Conservation (phyloP, 169 alveolate species). For the Cryptosporidium xiaoi region DNA sequence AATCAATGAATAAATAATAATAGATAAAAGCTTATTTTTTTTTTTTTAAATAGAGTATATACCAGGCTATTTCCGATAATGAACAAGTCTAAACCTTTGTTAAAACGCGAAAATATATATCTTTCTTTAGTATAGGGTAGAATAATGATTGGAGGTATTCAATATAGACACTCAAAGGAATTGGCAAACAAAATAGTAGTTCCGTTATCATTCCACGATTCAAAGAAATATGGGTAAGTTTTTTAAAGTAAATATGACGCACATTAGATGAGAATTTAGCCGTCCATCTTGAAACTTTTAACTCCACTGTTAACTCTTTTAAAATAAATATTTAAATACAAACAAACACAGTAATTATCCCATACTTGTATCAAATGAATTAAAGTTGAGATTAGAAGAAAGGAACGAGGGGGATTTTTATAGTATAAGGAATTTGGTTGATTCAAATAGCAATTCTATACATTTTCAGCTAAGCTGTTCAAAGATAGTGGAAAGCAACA, state of each 20-base stretch:
- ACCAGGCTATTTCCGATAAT: too few species aligned
- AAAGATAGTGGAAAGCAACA: background rate
- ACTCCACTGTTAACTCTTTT: background rate
- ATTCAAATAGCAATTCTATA: slow-evolving; percentile 4
- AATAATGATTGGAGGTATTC: background rate
- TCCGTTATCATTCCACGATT: slow-evolving; percentile 66
- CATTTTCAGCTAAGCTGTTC: background rate
- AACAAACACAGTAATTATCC: too few species aligned
- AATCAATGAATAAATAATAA: too few species aligned
- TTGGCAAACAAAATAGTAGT: slow-evolving; percentile 9
- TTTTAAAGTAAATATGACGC: background rate
- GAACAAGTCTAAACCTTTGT: too few species aligned
- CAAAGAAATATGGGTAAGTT: slow-evolving; percentile 65
- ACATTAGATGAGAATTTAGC: background rate
- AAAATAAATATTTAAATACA: too few species aligned
- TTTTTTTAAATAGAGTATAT: too few species aligned
- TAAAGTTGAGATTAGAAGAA: background rate
- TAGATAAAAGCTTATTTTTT: too few species aligned
- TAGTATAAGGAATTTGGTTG: slow-evolving; percentile 2
- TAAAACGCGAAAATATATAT: too few species aligned
- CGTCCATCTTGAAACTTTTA: background rate
- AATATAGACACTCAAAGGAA: background rate
- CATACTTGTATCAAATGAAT: too few species aligned
- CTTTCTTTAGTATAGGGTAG: background rate
- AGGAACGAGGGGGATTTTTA: background rate